phyloP scores from a whole-genome alignment of 208 protist genomes.

The Naegleria fowleri region DNA sequence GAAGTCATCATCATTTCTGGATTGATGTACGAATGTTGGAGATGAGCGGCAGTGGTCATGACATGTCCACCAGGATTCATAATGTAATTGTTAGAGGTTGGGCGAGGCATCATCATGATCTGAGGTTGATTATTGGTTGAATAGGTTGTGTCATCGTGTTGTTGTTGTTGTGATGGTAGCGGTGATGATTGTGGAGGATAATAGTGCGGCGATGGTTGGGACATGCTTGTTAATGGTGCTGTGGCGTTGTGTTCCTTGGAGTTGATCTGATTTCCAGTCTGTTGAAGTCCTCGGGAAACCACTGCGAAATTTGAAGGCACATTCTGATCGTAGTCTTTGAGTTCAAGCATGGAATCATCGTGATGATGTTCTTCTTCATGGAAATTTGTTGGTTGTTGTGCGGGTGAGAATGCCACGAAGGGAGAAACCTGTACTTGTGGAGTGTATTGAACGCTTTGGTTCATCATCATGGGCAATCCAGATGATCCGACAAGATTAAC shows the following conservation, averaged over 20 bases:
- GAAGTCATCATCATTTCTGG: too few relatives aligned
- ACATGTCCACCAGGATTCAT: background rate
- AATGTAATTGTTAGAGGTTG: background rate
- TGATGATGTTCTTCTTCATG: background rate
- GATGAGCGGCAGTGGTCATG: background rate
- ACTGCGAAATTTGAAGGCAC: background rate
- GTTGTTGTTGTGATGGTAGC: background rate
- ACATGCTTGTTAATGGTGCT: too few relatives aligned
- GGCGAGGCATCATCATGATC: background rate
- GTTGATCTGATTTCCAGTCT: too few relatives aligned
- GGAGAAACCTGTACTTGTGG: too few relatives aligned
- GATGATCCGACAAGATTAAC: too few relatives aligned
- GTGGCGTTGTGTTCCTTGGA: too few relatives aligned
- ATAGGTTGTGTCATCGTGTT: background rate
- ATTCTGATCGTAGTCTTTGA: background rate
- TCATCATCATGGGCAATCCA: too few relatives aligned
- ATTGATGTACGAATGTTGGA: too few relatives aligned
- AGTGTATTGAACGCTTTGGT: too few relatives aligned
- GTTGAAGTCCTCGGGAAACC: background rate
- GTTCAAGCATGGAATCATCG: background rate
- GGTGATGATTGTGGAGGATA: background rate
- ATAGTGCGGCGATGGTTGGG: too few relatives aligned
- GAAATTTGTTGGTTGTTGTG: too few relatives aligned
- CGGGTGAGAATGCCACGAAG: too few relatives aligned
- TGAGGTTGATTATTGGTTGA: background rate